Conservation (phyloP, 2,329 filamentous ascomycete genomes). For the Phialophora tarda region DNA sequence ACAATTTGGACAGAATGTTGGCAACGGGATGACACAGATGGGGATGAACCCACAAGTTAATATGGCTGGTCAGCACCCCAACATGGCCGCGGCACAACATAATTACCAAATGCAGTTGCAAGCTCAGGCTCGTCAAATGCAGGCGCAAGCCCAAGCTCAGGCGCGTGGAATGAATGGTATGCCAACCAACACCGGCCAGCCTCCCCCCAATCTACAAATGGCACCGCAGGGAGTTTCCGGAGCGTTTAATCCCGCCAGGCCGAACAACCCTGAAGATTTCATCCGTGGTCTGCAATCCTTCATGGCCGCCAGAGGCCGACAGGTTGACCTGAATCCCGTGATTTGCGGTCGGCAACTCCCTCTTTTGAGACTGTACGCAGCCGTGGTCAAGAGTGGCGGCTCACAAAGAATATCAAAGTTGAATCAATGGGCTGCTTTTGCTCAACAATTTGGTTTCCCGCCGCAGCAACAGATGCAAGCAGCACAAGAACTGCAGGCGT, state of each 20-base stretch:
- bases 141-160: conserved; percentile 25
- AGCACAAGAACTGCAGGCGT: conserved; percentile 68
- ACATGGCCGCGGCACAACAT: conserved; percentile 73
- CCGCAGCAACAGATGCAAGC: conserved; percentile 70
- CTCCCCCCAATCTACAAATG: conserved; percentile 29
- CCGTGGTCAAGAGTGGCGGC: conserved; percentile 76
- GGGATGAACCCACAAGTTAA: conserved; percentile 57
- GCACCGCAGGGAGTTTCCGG: conserved; percentile 30
- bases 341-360: conserved; percentile 76
- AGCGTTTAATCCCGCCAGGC: conserved; percentile 32
- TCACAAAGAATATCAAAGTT: conserved; percentile 73
- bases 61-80: conserved; percentile 59
- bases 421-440: conserved; percentile 76
- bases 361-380: conserved; percentile 76
- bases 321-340: conserved; percentile 74
- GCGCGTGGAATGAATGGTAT: conserved; percentile 30
- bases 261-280: conserved; percentile 67
- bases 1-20: conserved; percentile 53
- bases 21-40: conserved; percentile 48
- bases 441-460: conserved; percentile 65
- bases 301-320: conserved; percentile 74
- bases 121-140: conserved; percentile 70
- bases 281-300: conserved; percentile 78
- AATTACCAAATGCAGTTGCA: conserved; percentile 85
- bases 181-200: conserved; percentile 25